Evolutionary conservation across 305 asterid species (phyloP), one percentile per base, ranked within the genome.

Genomic region (Fraxinus sp.): DNA sequence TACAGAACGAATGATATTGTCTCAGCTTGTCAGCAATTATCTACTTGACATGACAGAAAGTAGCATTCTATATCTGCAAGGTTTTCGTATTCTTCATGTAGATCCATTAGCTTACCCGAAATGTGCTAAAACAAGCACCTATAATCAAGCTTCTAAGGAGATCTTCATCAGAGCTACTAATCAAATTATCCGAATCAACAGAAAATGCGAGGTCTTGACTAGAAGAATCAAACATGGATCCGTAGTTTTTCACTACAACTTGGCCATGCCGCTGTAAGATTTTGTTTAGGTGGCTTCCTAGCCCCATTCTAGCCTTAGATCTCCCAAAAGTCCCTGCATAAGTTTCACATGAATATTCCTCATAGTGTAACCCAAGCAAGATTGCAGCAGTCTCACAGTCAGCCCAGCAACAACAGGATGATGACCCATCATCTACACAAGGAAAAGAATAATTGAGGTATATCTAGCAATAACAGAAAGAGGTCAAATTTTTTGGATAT

Each of bases 391-490:
- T 87, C 74, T 92, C 92, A 5, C 88, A 79, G 84, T 92, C 89
- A 5, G 89, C 90, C 99, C 98, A 96, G 87, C 97, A 91, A 83
- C 97, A 96, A 85, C 94, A 93, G 18, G 87, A 83, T 76, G 93
- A 86, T 78, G 98, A 91, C 24, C 97, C 99, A 64, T 93, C 95
- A 88, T 94, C 99, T 93, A 70, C 80, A 79, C 66, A 84, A 80
- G 76, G 22, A 71, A 71, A 37, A 71, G 76, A 72, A 72, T 22
- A 72, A 68, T 18, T 77, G 35, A 78, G 49, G 75, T 13, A 13
- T 66, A 24, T 66, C n/a, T 9, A 24, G 7, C 36, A 66, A 66
- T 11, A 8, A 26, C 32, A 66, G 36, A 66, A 66, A 26, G n/a
- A 59, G 32, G 16, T 20, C 71, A 28, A 24, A 11, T 9, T 28